Evolutionary conservation across 768 basidiomycete species (phyloP).

Genomic region (Grammothele lineata): DNA sequence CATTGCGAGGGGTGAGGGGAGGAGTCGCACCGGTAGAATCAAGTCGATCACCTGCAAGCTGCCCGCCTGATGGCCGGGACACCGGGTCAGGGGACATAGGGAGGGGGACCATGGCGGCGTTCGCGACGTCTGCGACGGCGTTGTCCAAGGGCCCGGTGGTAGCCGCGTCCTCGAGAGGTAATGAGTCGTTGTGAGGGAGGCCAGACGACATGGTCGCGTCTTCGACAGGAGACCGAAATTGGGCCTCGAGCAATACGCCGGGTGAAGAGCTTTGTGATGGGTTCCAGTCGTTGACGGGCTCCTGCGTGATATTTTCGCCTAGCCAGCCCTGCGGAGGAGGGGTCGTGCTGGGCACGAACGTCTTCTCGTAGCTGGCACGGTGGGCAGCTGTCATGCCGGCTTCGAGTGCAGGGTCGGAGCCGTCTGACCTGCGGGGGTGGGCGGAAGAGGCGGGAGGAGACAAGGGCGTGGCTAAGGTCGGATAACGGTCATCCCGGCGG

Average conservation of each 20-base stretch:
- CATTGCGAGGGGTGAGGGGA: constrained; percentile 4
- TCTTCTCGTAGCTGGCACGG: constrained; percentile 13
- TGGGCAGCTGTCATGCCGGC: constrained; percentile 14
- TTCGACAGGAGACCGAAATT: constrained; percentile 10
- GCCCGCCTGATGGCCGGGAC: too few species aligned
- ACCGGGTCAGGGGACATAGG: constrained; percentile 1
- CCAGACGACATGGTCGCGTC: too few species aligned
- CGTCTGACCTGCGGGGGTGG: neutral
- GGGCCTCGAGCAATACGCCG: constrained; percentile 12
- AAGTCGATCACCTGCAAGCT: constrained; percentile 3
- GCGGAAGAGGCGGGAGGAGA: neutral
- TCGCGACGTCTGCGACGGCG: constrained; percentile 2
- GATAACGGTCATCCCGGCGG: constrained; percentile 61
- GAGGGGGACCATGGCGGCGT: constrained; percentile 2
- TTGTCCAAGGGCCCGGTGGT: constrained; percentile 7
- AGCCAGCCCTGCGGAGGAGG: constrained; percentile 16
- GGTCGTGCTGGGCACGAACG: constrained; percentile 7
- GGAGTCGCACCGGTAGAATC: neutral
- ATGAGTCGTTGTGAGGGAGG: too few species aligned
- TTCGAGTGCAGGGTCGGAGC: constrained; percentile 10
- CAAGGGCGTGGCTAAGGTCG: constrained; percentile 21
- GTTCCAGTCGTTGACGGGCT: constrained; percentile 16
- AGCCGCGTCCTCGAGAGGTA: too few species aligned
- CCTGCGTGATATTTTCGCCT: constrained; percentile 21
- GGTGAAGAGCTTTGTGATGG: constrained; percentile 1